Conservation (phyloP, 345 rosid genomes). For the Turnera subulata region DNA sequence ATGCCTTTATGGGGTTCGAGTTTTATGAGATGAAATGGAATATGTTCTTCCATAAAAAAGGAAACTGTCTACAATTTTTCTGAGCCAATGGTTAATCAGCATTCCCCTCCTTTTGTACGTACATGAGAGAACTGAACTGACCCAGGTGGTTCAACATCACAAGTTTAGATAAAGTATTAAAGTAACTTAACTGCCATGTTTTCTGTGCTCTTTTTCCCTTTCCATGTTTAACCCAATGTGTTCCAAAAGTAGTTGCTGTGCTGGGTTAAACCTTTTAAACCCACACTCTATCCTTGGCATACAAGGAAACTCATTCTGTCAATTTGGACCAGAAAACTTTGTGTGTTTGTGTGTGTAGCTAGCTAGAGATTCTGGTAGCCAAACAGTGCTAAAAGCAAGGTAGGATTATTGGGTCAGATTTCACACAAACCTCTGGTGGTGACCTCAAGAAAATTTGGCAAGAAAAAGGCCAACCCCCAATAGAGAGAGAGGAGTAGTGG, state of each 20-base stretch:
- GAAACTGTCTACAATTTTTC: too few relatives aligned
- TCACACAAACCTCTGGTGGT: background rate
- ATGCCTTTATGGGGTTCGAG: too few relatives aligned
- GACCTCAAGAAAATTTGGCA: conserved; percentile 4
- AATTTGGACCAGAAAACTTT: background rate
- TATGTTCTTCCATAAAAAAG: too few relatives aligned
- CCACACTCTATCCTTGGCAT: background rate
- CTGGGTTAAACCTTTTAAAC: too few relatives aligned
- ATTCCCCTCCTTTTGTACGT: too few relatives aligned
- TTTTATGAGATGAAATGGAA: too few relatives aligned
- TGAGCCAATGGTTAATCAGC: too few relatives aligned
- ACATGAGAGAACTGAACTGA: too few relatives aligned
- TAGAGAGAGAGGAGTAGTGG: conserved; percentile 6
- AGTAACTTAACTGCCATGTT: background rate
- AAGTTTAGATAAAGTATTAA: background rate
- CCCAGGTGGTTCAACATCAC: too few relatives aligned
- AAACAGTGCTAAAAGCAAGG: conserved; percentile 3
- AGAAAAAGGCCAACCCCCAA: conserved; percentile 29
- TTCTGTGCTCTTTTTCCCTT: background rate
- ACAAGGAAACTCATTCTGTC: conserved; percentile 5
- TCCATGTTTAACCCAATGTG: too few relatives aligned
- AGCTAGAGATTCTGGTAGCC: conserved; percentile 3
- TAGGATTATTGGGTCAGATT: conserved; percentile 5
- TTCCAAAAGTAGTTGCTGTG: too few relatives aligned
- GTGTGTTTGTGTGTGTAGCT: too few relatives aligned